Conservation (phyloP, 2,329 filamentous ascomycete genomes). For the Drechmeria coniospora region DNA sequence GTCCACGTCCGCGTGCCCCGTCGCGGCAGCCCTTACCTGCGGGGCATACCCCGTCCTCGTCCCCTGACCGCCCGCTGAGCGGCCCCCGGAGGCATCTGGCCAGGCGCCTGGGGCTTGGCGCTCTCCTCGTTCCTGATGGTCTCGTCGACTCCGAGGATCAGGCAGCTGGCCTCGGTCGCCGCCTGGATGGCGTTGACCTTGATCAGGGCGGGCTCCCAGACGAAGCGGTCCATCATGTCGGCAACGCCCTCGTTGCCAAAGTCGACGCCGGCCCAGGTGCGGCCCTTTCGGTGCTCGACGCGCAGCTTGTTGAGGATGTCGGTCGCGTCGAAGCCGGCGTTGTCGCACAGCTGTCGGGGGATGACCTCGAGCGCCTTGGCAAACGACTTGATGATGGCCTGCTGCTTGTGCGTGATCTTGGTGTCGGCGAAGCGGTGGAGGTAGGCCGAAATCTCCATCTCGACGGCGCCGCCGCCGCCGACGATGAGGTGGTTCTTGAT, state of each 20-base stretch:
- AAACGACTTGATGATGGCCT: constrained; percentile 93
- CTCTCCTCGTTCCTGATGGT: constrained; percentile 98
- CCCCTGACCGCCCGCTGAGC: constrained; percentile 79
- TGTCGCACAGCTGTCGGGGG: constrained; percentile 92
- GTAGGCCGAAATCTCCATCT: constrained; percentile 95
- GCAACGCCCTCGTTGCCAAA: constrained; percentile 82
- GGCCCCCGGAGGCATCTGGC: constrained; percentile 62
- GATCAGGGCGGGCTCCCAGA: constrained; percentile 92
- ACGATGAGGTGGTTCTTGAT: constrained; percentile 92
- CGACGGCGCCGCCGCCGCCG: constrained; percentile 80
- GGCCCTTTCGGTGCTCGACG: constrained; percentile 89
- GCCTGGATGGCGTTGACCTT: constrained; percentile 97
- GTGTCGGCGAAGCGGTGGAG: constrained; percentile 85
- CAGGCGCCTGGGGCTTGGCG: constrained; percentile 64
- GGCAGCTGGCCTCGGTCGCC: constrained; percentile 83
- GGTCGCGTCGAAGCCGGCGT: constrained; percentile 94
- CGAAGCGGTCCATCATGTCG: constrained; percentile 89
- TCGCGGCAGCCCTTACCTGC: constrained; percentile 36
- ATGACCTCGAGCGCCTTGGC: constrained; percentile 96
- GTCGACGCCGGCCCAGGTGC: constrained; percentile 90
- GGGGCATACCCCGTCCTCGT: constrained; percentile 77
- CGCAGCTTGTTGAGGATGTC: constrained; percentile 94
- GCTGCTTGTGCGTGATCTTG: constrained; percentile 88
- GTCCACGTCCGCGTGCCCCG: no score
- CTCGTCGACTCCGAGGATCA: constrained; percentile 94